phyloP scores from a whole-genome alignment of 2,329 filamentous ascomycete species.

The Raffaelea ambrosiae region DNA sequence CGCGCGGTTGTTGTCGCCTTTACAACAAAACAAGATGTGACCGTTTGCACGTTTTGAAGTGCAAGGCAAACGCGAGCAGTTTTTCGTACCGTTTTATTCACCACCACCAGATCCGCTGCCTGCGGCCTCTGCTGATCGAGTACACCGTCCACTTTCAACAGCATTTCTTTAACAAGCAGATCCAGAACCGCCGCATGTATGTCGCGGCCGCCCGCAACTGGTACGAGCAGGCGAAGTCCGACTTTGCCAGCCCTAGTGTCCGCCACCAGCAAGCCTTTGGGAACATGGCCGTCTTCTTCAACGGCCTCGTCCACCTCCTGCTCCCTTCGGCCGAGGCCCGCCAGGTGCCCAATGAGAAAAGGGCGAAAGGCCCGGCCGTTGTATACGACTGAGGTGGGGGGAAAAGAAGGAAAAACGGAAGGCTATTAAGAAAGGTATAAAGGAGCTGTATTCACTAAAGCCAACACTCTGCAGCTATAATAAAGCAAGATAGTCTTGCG shows the following conservation, averaged over 20 bases:
- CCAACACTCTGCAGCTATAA: too few relatives aligned
- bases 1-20: too few relatives aligned
- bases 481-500: too few relatives aligned
- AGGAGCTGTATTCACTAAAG: too few relatives aligned
- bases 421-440: too few relatives aligned
- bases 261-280: slow-evolving; percentile 39
- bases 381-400: too few relatives aligned
- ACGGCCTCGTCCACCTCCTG: slow-evolving; percentile 45
- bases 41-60: too few relatives aligned
- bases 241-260: slow-evolving; percentile 18
- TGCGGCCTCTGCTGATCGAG: slow-evolving; percentile 78
- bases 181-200: slow-evolving; percentile 54
- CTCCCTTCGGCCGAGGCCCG: slow-evolving; percentile 42
- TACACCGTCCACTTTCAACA: slow-evolving; percentile 87
- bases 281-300: slow-evolving; percentile 52
- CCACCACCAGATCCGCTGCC: slow-evolving; percentile 90
- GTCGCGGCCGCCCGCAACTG: slow-evolving; percentile 51
- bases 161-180: slow-evolving; percentile 73
- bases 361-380: too few relatives aligned
- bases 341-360: slow-evolving; percentile 37
- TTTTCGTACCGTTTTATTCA: too few relatives aligned
- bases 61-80: too few relatives aligned
- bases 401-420: too few relatives aligned
- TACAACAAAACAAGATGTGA: too few relatives aligned
- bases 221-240: slow-evolving; percentile 45